These are phyloP conservation scores for Colletotrichum karsti DNA, from an alignment of 2,329 filamentous ascomycete species.

Conservation along the genomic window DNA sequence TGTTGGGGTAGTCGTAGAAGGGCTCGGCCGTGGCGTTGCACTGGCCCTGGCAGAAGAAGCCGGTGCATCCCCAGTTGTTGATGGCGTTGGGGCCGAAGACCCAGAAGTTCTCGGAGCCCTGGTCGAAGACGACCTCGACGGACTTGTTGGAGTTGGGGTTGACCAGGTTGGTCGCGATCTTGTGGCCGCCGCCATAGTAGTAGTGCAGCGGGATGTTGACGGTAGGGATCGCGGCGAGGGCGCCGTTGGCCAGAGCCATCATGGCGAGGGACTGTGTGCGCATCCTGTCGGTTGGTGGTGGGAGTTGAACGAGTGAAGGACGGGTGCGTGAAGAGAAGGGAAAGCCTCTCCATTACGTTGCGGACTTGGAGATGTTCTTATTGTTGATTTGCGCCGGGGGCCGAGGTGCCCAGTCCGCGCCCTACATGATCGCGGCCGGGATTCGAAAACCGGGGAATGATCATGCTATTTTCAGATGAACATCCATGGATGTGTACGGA, in stretches of 20 bases:
- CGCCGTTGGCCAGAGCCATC: conserved; percentile 7
- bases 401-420: background rate
- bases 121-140: conserved; percentile 24
- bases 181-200: conserved; percentile 25
- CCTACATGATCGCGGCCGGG: background rate
- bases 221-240: conserved; percentile 7
- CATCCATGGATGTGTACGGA: too few species aligned
- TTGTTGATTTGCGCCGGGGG: background rate
- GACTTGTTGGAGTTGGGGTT: conserved; percentile 3
- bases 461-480: conserved; percentile 9
- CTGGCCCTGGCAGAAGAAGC: conserved; percentile 19
- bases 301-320: background rate
- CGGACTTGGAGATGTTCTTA: background rate
- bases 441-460: background rate
- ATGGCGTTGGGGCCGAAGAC: conserved; percentile 20
- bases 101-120: conserved; percentile 25
- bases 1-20: conserved; percentile 20
- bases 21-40: conserved; percentile 20
- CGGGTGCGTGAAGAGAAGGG: background rate
- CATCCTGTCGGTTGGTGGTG: background rate
- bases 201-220: conserved; percentile 20
- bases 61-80: conserved; percentile 22
- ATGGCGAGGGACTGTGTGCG: conserved; percentile 4
- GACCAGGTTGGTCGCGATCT: conserved; percentile 17
- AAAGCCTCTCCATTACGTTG: background rate